These are phyloP conservation scores for Blastocrithidia nonstop DNA, from an alignment of 208 protist species.

Conservation along the genomic window DNA sequence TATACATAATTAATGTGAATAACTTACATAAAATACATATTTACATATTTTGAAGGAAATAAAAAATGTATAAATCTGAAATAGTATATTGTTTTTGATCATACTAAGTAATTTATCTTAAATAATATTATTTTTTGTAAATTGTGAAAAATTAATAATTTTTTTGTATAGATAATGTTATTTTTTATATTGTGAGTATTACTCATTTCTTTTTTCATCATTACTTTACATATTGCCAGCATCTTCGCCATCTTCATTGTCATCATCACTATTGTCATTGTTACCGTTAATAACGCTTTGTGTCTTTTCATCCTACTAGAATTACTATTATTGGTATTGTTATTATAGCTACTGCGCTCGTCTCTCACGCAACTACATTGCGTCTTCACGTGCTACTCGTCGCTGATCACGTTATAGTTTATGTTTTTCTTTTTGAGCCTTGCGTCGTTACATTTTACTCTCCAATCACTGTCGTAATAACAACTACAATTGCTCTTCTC, in stretches of 20 bases:
- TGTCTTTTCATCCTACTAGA: slow-evolving; percentile 5
- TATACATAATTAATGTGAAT: too few relatives aligned
- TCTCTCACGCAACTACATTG: slow-evolving; percentile 7
- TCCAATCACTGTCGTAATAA: slow-evolving; percentile 12
- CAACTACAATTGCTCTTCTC: slow-evolving; percentile 1
- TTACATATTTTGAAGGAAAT: too few relatives aligned
- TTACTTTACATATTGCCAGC: neutral
- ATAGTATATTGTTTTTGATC: too few relatives aligned
- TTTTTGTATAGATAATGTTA: too few relatives aligned
- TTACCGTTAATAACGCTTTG: slow-evolving; percentile 7
- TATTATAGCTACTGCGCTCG: neutral
- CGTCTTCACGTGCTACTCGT: slow-evolving; percentile 16
- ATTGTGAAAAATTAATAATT: too few relatives aligned
- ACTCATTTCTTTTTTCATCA: too few relatives aligned
- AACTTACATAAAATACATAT: too few relatives aligned
- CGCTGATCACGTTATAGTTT: slow-evolving; percentile 14
- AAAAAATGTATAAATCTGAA: too few relatives aligned
- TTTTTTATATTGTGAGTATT: too few relatives aligned
- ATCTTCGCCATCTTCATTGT: slow-evolving; percentile 1
- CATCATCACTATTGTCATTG: slow-evolving; percentile 6
- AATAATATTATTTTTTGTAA: too few relatives aligned
- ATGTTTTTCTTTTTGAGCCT: slow-evolving; percentile 12
- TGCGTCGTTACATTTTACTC: slow-evolving; percentile 20
- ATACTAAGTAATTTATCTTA: too few relatives aligned
- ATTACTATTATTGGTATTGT: neutral